These are phyloP conservation scores for Stachybotrys chlorohalonatus DNA, from an alignment of 2,329 filamentous ascomycete species.

Conservation along the genomic window DNA sequence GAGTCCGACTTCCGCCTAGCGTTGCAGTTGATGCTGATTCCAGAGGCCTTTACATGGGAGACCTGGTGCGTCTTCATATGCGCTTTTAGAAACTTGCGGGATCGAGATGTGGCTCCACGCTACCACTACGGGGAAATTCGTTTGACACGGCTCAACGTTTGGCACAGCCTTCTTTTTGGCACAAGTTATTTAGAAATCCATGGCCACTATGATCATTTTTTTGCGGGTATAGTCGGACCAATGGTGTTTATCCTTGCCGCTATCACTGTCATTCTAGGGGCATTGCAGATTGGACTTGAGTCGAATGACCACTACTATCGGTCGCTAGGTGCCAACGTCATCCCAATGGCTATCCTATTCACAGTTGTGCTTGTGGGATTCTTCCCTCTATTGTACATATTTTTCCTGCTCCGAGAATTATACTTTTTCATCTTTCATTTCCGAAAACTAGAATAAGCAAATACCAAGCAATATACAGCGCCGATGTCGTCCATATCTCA, in stretches of 20 bases:
- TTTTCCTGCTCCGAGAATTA: background rate
- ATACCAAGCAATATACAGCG: too few relatives aligned
- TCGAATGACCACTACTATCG: background rate
- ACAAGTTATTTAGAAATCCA: constrained; percentile 1
- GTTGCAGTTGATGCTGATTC: constrained; percentile 15
- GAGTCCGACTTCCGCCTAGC: constrained; percentile 10
- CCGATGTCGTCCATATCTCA: too few relatives aligned
- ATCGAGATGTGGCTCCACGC: constrained; percentile 14
- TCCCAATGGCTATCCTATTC: background rate
- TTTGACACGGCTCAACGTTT: constrained; percentile 21
- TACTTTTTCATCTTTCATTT: background rate
- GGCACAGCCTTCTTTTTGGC: constrained; percentile 1
- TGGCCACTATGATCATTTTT: constrained; percentile 5
- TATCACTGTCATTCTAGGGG: background rate
- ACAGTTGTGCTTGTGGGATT: background rate
- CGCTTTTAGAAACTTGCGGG: constrained; percentile 13
- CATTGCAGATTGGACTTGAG: background rate
- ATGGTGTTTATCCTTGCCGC: constrained; percentile 7
- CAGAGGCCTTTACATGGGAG: constrained; percentile 12
- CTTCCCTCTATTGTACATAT: background rate
- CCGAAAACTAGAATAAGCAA: background rate
- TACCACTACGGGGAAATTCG: constrained; percentile 28
- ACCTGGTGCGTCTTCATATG: constrained; percentile 19
- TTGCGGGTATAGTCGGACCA: constrained; percentile 4
- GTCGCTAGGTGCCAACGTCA: background rate